Evolutionary conservation across 441 rosid species (phyloP).

Genomic region (Kokia cookei): DNA sequence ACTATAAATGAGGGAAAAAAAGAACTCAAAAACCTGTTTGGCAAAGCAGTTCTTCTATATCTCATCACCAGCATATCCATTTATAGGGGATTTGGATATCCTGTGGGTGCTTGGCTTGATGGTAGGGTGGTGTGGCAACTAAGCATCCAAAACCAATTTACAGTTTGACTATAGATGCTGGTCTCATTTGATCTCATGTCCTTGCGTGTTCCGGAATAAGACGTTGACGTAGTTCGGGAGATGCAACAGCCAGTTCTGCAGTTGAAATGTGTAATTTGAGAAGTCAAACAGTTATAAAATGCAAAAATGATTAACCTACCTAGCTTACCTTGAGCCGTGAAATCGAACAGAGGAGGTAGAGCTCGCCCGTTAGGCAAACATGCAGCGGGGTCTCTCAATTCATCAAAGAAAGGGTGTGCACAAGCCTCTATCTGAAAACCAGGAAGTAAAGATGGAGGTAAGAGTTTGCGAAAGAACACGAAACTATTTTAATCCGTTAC

Average conservation of each 20-base stretch:
- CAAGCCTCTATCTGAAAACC: constrained; percentile 72
- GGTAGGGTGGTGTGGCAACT: constrained; percentile 1
- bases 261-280: constrained; percentile 1
- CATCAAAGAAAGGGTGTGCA: constrained; percentile 74
- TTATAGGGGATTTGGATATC: not conserved
- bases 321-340: constrained; percentile 57
- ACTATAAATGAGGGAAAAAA: constrained; percentile 1
- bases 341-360: constrained; percentile 73
- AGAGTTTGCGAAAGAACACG: not conserved
- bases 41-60: not conserved
- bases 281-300: constrained; percentile 2
- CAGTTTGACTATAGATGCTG: constrained; percentile 2
- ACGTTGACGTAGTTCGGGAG: constrained; percentile 53
- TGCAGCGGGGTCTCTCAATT: constrained; percentile 53
- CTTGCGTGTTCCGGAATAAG: constrained; percentile 42
- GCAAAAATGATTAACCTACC: not conserved
- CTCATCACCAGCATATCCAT: not conserved
- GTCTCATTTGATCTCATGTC: constrained; percentile 11
- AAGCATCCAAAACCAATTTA: constrained; percentile 16
- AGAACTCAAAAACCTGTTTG: constrained; percentile 8
- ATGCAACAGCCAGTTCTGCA: constrained; percentile 82
- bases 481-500: not conserved
- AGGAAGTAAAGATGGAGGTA: not conserved
- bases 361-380: constrained; percentile 69
- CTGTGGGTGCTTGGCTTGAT: not conserved